A percentile compares a stretch with the other conserved stretches of the same genome.
These are phyloP conservation scores for Panicum virgatum DNA, from an alignment of 202 grass and related monocot species.

Conservation along the genomic window DNA sequence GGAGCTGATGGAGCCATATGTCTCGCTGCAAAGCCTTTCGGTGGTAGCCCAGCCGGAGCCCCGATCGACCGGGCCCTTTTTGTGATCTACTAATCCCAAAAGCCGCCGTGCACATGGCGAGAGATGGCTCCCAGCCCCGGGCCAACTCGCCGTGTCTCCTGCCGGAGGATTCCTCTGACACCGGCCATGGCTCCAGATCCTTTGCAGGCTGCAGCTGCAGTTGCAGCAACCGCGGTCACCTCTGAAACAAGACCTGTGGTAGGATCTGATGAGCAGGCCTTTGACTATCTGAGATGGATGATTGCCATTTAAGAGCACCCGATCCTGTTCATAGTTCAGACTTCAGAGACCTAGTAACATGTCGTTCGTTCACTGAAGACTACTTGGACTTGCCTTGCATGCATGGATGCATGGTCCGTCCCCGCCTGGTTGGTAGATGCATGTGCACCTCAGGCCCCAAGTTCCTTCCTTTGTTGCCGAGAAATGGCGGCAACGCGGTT, in stretches of 20 bases:
- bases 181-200: conserved; percentile 23
- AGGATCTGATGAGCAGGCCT: conserved; percentile 17
- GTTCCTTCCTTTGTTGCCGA: not conserved
- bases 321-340: conserved; percentile 9
- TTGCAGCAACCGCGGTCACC: not conserved
- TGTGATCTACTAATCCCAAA: conserved; percentile 32
- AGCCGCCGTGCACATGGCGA: conserved; percentile 20
- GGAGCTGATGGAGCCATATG: conserved; percentile 50
- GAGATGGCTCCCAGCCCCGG: no score
- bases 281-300: conserved; percentile 29
- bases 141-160: conserved; percentile 46
- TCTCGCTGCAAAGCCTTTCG: conserved; percentile 48
- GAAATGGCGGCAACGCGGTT: conserved; percentile 37
- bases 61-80: not conserved
- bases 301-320: conserved; percentile 31
- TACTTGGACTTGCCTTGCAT: not conserved
- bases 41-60: conserved; percentile 29
- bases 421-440: conserved; percentile 2
- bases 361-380: not conserved
- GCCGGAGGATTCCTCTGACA: conserved; percentile 39
- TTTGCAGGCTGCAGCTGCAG: not conserved
- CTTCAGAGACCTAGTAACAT: not conserved
- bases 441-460: not conserved
- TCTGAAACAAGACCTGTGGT: conserved; percentile 15
- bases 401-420: not conserved